Base-by-base conservation (phyloP, 257 asterid genomes). In the Nicotiana tabacum region DNA sequence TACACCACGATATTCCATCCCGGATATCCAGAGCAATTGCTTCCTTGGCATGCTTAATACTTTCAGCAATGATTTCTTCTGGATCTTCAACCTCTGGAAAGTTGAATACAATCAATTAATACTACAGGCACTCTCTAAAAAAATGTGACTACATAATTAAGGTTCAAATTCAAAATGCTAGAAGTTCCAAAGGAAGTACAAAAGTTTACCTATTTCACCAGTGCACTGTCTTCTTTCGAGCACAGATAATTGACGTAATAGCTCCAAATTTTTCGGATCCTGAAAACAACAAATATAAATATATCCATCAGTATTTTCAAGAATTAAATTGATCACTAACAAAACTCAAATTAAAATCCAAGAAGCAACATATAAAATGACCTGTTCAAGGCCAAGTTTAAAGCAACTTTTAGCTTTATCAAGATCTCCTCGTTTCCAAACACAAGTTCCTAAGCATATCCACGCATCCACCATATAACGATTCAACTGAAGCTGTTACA, bases 1-100 rank as follows among this genome's bases (percentile, higher is more conserved):
- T 83, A 93, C 99, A 95, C 99, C 97, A 95, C 69, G 97, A 93
- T 80, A 89, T 87, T 82, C 99, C 99, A 88, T 95, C 98, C 89
- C 88, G 88, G 85, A 95, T 95, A 85, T 95, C 98, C 33, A 93
- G 91, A 83, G 95, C 37, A 51, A 92, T 85, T 68, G 98, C 97
- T 85, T 93, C 95, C 84, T 91, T 95, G 66, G 97, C 97, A 78
- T 91, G 99, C 80, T 88, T 91, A 81, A 95, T 87, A 88, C 98
- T 92, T 86, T 95, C 98, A 82, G 90, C 95, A 77, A 92, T 92
- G 77, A 90, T 70, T 88, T 90, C 93, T 21, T 81, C 92, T 90
- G 82, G 88, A 85, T 93, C 90, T 85, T 92, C 97, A 72, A 93
- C 81, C 81, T 89, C 98, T 93, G 91, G 77, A 91, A 89, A 43